Evolutionary conservation across 768 basidiomycete species (phyloP).

Genomic region (Gloeophyllum trabeum): DNA sequence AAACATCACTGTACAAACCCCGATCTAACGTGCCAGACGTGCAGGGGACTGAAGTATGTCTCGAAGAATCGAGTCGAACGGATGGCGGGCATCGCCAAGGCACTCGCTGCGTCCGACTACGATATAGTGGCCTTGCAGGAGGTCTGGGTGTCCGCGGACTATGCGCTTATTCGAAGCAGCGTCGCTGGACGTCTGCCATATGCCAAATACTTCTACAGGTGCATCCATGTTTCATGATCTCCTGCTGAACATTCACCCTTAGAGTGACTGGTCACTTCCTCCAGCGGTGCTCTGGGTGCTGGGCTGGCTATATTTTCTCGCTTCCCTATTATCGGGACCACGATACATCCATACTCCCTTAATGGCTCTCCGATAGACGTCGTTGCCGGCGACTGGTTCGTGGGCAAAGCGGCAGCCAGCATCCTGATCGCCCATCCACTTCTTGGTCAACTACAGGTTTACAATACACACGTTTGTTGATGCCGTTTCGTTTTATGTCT

Average conservation of each 20-base stretch:
- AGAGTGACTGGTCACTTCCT: slow-evolving; percentile 4
- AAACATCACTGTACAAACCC: background rate
- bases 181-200: slow-evolving; percentile 48
- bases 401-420: slow-evolving; percentile 80
- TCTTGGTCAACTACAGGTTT: slow-evolving; percentile 71
- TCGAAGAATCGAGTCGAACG: slow-evolving; percentile 66
- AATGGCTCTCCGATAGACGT: slow-evolving; percentile 81
- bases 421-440: slow-evolving; percentile 61
- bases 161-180: slow-evolving; percentile 47
- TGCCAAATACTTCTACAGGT: slow-evolving; percentile 81
- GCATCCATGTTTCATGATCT: slow-evolving; percentile 5
- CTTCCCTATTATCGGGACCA: slow-evolving; percentile 65
- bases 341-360: slow-evolving; percentile 69
- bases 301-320: slow-evolving; percentile 83
- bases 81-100: slow-evolving; percentile 61
- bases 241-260: background rate
- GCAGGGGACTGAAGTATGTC: slow-evolving; percentile 84
- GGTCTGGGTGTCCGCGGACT: slow-evolving; percentile 81
- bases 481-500: background rate
- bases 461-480: slow-evolving; percentile 79
- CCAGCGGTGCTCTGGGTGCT: slow-evolving; percentile 84
- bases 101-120: slow-evolving; percentile 49
- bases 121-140: slow-evolving; percentile 84
- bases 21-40: too few species aligned
- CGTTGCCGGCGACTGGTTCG: slow-evolving; percentile 83